Base-by-base conservation (phyloP, 257 asterid genomes). In the Forsythia viridissima region DNA sequence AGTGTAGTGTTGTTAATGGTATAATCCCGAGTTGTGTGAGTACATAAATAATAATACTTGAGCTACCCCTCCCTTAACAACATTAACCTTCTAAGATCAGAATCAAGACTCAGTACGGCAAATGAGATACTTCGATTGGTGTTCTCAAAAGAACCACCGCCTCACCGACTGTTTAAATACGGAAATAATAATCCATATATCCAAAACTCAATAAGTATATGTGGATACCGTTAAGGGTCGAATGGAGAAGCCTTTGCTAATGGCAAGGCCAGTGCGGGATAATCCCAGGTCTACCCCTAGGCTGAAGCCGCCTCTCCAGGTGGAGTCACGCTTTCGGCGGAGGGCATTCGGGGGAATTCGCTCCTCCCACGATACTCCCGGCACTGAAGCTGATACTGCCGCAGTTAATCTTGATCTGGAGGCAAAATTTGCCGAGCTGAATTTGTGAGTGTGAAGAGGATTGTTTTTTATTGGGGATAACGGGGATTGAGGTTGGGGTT, bases 291-390 rank as follows among this genome's bases (percentile, higher is more conserved):
- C 99, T 8, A 92, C 90, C 36, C 97, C 98, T 30, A 94, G 87
- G 86, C 98, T 94, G 86, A 94, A 94, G 4, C 98, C 98, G 42
- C 97, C 94, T 73, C 96, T 91, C 97, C 93, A 92, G 51, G 86
- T 78, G 6, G 97, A 80, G 55, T 91, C 90, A 1, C 82, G 88
- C 82, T 89, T 90, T 80, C 92, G 86, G 42, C 90, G 88, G 37
- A 88, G 67, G 52, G 87, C 94, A 82, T 95, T 95, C 71, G 98
- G 96, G 72, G 91, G 96, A 74, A 93, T 79, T 75, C 82, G 95
- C 65, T 86, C 89, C 71, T 84, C 86, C 87, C 90, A 85, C 66
- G 86, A 48, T 40, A 80, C 77, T 10, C 89, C 82, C 68, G 86
- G 48, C 51, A 79, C 77, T 11, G 86, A 44, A 72, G 71, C 52